Evolutionary conservation across 139 green algal species (phyloP), one percentile per base, ranked within the genome.

Genomic region (Auxenochlorella pyrenoidosa): DNA sequence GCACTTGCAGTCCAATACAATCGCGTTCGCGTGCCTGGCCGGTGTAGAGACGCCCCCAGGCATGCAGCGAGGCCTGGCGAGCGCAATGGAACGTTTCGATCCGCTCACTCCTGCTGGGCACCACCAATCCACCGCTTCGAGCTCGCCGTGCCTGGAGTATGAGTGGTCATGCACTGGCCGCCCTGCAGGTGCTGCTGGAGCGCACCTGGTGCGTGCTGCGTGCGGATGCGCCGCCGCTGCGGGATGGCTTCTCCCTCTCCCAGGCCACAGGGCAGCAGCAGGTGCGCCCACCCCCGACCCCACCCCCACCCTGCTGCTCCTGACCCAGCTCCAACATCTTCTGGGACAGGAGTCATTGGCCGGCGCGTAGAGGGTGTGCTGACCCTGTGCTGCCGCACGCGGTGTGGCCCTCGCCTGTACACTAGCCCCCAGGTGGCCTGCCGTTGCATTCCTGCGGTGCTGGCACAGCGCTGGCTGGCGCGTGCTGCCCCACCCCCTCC

Each of bases 211-310:
- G 89, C 54, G 77, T 87, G 47, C 41, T 90, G 36, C 54, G 38
- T 0, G 36, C 76, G 10, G 71, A 36, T 2, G 58, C 47, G 8
- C 58, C 79, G 19, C 41, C 32, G 16, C 85, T 92, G 32, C 18
- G 63, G 40, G n/a, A 77, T 30, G 89, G 85, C 54, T 93, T 93
- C 51, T 87, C 79, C 40, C 44, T 94, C 38, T 85, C 77, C 71
- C 84, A 91, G 36, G 65, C 81, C 19, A 88, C 79, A 3, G 84
- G 72, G 26, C 91, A 94, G 70, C 21, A 41, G 24, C 82, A 94
- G 90, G 91, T 86, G 60, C 26, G 87, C 28, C 6, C 24, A 22
- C 32, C 22, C 54, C 54, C 3, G 54, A 8, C 18, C 15, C 54
- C 22, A 13, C 54, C 22, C 16, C 2, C 22, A 24, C 63, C 28